Percentiles rank a stretch among this genome's conserved stretches.
Evolutionary conservation across 1,284 basidiomycete genomes (phyloP).

Genomic region (Mrakiaceae sp.): DNA sequence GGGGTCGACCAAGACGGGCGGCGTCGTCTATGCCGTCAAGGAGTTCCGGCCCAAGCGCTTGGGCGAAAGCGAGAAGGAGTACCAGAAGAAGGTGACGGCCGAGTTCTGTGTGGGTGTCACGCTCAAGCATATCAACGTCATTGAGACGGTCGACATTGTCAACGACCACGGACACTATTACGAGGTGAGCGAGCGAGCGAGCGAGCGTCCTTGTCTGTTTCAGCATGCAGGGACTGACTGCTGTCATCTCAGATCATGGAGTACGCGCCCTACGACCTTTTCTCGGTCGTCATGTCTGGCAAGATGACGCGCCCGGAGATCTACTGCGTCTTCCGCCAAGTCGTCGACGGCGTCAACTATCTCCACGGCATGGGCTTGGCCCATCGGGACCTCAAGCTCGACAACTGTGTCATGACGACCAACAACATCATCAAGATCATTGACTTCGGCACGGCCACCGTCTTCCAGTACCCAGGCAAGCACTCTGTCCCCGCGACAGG

Average conservation of each 20-base stretch:
- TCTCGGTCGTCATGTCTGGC: slow-evolving; percentile 98
- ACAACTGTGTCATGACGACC: slow-evolving; percentile 97
- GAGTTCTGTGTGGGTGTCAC: slow-evolving; percentile 97
- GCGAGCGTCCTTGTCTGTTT: not conserved
- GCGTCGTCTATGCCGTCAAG: slow-evolving; percentile 87
- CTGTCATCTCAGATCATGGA: slow-evolving; percentile 73
- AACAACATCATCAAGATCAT: slow-evolving; percentile 96
- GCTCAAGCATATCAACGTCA: slow-evolving; percentile 91
- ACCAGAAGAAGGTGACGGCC: slow-evolving; percentile 97
- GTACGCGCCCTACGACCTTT: slow-evolving; percentile 96
- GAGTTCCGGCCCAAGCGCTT: slow-evolving; percentile 83
- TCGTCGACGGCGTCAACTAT: slow-evolving; percentile 96
- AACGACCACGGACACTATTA: slow-evolving; percentile 96
- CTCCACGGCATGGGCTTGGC: slow-evolving; percentile 95
- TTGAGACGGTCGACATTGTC: slow-evolving; percentile 97
- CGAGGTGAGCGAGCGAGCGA: slow-evolving; percentile 52
- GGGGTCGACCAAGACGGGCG: slow-evolving; percentile 57
- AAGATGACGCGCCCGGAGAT: slow-evolving; percentile 98
- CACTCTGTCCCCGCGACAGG: slow-evolving; percentile 70
- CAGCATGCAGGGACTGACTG: slow-evolving; percentile 4
- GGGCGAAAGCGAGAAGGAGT: slow-evolving; percentile 88
- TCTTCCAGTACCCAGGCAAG: slow-evolving; percentile 96
- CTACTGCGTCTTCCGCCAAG: slow-evolving; percentile 98
- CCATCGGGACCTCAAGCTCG: slow-evolving; percentile 96
- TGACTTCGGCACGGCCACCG: slow-evolving; percentile 98